These are phyloP conservation scores for Scytalidium sp. DNA, from an alignment of 2,329 filamentous ascomycete genomes.

Conservation along the genomic window DNA sequence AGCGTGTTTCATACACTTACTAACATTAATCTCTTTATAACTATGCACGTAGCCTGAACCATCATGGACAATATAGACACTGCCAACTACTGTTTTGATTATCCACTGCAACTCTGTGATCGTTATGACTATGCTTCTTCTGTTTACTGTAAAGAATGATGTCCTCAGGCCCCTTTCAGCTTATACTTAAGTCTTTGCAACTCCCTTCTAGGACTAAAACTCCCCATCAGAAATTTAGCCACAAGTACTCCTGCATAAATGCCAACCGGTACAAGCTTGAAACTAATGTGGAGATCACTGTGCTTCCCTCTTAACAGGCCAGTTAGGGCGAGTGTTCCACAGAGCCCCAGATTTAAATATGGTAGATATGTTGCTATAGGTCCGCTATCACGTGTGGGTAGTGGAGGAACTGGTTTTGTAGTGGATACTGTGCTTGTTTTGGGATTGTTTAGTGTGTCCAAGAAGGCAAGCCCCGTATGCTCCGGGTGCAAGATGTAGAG, in stretches of 20 bases:
- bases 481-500: conserved; percentile 54
- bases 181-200: conserved; percentile 60
- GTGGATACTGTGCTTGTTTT: neutral
- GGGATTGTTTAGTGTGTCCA: conserved; percentile 43
- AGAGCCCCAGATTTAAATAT: conserved; percentile 57
- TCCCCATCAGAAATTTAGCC: conserved; percentile 63
- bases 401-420: neutral
- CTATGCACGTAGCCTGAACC: no score
- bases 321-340: conserved; percentile 42
- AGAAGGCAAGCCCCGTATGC: conserved; percentile 46
- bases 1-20: neutral
- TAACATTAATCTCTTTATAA: no score
- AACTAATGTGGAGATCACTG: conserved; percentile 33
- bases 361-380: conserved; percentile 59
- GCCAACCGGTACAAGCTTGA: conserved; percentile 50
- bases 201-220: conserved; percentile 64
- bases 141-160: neutral
- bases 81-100: no score
- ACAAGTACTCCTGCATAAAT: conserved; percentile 60
- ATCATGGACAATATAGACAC: no score
- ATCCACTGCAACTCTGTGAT: no score
- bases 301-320: neutral
- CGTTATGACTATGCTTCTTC: neutral
- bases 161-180: conserved; percentile 61
- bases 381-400: conserved; percentile 18